phyloP scores from a whole-genome alignment of 2,329 filamentous ascomycete genomes.

The Orbilia quercus region DNA sequence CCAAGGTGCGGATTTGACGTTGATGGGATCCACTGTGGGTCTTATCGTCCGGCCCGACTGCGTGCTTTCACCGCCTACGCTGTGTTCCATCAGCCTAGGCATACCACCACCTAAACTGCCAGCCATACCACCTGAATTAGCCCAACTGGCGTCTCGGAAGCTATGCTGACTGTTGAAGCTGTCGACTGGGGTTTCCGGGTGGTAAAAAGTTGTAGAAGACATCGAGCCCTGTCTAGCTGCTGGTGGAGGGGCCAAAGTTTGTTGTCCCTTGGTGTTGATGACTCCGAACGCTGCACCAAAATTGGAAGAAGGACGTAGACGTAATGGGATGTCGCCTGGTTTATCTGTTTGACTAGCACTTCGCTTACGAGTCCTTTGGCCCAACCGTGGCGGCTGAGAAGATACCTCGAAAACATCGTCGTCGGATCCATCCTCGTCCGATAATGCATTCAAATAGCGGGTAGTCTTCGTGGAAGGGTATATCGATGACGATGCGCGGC shows the following conservation, averaged over 20 bases:
- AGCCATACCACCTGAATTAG: background rate
- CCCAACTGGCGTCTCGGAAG: conserved; percentile 47
- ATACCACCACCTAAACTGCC: background rate
- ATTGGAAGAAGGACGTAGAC: conserved; percentile 44
- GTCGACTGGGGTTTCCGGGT: conserved; percentile 53
- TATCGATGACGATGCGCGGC: conserved; percentile 43
- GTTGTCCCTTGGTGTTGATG: conserved; percentile 21
- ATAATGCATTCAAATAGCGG: conserved; percentile 33
- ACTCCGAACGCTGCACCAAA: conserved; percentile 46
- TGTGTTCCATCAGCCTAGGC: conserved; percentile 38
- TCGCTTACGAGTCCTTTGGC: conserved; percentile 21
- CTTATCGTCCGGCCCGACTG: conserved; percentile 33
- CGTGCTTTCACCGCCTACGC: conserved; percentile 29
- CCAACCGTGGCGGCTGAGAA: background rate
- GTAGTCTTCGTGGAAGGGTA: conserved; percentile 29
- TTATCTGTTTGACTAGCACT: conserved; percentile 44
- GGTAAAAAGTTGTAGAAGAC: conserved; percentile 40
- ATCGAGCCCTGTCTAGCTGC: conserved; percentile 41
- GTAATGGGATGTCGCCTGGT: conserved; percentile 38
- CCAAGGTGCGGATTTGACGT: conserved; percentile 50
- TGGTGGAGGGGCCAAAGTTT: conserved; percentile 30
- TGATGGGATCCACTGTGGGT: conserved; percentile 32
- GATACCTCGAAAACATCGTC: conserved; percentile 28
- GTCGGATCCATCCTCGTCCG: conserved; percentile 35
- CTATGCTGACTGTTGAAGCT: conserved; percentile 49